These are phyloP conservation scores for Podospora pseudoanserina DNA, from an alignment of 495 filamentous ascomycete species.

Conservation along the genomic window DNA sequence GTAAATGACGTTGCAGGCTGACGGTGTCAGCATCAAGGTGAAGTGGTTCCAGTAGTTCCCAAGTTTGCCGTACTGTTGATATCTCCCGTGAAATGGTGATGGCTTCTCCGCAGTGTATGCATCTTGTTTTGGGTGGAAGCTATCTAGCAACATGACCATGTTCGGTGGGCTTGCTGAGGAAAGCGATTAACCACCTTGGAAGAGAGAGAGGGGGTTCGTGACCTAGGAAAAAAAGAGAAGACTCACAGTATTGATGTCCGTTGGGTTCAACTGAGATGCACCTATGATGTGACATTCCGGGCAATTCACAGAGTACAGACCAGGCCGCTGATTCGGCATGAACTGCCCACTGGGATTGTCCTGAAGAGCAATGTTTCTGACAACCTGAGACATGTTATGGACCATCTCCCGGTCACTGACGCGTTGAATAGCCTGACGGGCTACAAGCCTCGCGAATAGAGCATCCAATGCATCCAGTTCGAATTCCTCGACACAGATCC, in stretches of 20 bases:
- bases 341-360: conserved; percentile 32
- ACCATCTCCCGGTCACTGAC: conserved; percentile 36
- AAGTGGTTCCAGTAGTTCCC: conserved; percentile 34
- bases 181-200: neutral
- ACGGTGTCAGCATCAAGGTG: conserved; percentile 34
- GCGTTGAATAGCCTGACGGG: conserved; percentile 31
- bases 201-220: neutral
- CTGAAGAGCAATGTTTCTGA: conserved; percentile 30
- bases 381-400: conserved; percentile 30
- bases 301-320: conserved; percentile 35
- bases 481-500: conserved; percentile 26
- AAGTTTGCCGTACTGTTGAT: conserved; percentile 27
- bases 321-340: conserved; percentile 22
- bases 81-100: conserved; percentile 35
- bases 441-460: conserved; percentile 27
- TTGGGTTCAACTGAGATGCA: conserved; percentile 29
- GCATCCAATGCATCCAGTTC: conserved; percentile 38
- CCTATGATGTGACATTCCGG: conserved; percentile 30
- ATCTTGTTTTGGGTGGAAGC: conserved; percentile 30
- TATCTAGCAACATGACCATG: conserved; percentile 13
- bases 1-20: conserved; percentile 35
- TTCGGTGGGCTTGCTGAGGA: conserved; percentile 19
- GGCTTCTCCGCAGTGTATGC: conserved; percentile 26
- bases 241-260: conserved; percentile 20
- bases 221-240: neutral